Conservation (phyloP, 2,329 filamentous ascomycete genomes). For the Boeremia lycopersici region DNA sequence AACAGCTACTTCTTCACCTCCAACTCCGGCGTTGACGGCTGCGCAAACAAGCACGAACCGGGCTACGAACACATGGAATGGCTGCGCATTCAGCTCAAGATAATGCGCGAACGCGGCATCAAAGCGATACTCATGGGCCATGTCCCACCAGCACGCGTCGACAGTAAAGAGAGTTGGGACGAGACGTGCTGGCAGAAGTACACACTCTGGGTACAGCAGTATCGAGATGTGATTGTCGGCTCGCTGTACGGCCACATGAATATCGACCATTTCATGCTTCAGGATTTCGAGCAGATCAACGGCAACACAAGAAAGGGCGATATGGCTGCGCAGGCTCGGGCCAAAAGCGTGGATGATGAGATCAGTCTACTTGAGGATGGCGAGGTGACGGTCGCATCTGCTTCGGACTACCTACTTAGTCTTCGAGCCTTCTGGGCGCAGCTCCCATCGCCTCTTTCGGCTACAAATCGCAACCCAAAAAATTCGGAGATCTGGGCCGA, state of each 20-base stretch:
- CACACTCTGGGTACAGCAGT: constrained; percentile 86
- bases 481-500: constrained; percentile 14
- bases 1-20: constrained; percentile 84
- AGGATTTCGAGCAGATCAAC: constrained; percentile 80
- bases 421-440: constrained; percentile 78
- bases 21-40: constrained; percentile 93
- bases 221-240: constrained; percentile 83
- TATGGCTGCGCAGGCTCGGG: constrained; percentile 42
- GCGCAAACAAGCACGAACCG: constrained; percentile 76
- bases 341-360: constrained; percentile 52
- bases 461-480: constrained; percentile 23
- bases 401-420: constrained; percentile 79
- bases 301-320: constrained; percentile 57
- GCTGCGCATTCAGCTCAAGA: constrained; percentile 85
- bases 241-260: constrained; percentile 96
- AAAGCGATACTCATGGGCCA: constrained; percentile 95
- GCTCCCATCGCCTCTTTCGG: constrained; percentile 60
- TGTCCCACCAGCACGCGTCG: constrained; percentile 86
- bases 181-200: constrained; percentile 99
- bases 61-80: constrained; percentile 96
- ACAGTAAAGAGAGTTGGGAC: constrained; percentile 87
- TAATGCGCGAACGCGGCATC: constrained; percentile 81
- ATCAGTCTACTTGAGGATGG: constrained; percentile 43
- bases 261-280: constrained; percentile 93
- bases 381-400: constrained; percentile 69